Evolutionary conservation across 2,329 filamentous ascomycete genomes (phyloP).

Genomic region (Fusarium musae): DNA sequence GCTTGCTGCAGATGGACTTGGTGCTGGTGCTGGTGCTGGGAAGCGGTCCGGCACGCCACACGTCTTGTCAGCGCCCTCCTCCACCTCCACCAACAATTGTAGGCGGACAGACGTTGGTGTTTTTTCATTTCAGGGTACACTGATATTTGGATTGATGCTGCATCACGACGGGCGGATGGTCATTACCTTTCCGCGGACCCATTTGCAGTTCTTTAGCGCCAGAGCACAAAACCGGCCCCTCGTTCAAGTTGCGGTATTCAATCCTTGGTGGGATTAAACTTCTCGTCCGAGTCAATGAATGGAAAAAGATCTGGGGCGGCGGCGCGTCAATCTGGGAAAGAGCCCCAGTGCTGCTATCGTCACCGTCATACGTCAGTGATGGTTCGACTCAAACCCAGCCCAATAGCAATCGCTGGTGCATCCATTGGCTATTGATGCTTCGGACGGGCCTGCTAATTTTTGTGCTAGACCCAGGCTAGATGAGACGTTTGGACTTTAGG

Average conservation of each 20-base stretch:
- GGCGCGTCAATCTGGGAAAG: not conserved
- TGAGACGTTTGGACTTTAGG: not conserved
- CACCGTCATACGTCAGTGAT: not conserved
- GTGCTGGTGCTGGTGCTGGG: not conserved
- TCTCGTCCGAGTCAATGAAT: not conserved
- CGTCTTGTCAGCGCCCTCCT: not conserved
- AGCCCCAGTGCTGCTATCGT: not conserved
- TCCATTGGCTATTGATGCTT: not conserved
- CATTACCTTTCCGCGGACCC: not conserved
- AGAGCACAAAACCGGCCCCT: not conserved
- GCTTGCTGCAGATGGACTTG: not conserved
- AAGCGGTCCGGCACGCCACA: not conserved
- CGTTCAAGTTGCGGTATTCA: not conserved
- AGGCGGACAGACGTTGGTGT: not conserved
- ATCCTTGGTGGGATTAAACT: not conserved
- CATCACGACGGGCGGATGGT: not conserved
- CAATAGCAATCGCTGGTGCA: not conserved
- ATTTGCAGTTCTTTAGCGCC: not conserved
- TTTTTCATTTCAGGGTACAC: not conserved
- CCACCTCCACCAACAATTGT: not conserved
- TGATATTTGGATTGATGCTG: not conserved
- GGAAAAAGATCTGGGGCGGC: not conserved
- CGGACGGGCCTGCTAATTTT: not conserved
- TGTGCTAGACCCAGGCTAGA: not conserved
- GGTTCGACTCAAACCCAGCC: not conserved